Evolutionary conservation across 768 basidiomycete genomes (phyloP).

Genomic region (Mycena galericulata): DNA sequence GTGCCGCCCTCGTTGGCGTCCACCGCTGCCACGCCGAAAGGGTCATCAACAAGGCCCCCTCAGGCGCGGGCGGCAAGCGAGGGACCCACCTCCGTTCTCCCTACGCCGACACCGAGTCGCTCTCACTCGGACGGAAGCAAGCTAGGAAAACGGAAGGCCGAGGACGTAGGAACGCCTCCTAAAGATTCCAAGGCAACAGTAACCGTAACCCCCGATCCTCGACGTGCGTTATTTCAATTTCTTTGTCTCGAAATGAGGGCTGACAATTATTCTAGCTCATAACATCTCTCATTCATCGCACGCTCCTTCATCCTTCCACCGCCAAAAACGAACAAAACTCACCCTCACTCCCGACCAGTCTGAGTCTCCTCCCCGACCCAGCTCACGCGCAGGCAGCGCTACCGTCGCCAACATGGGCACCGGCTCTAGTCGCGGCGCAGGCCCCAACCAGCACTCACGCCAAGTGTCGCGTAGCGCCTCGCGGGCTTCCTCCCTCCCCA

Average conservation of each 20-base stretch:
- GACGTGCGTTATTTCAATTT: slow-evolving; percentile 22
- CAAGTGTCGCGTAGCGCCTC: slow-evolving; percentile 50
- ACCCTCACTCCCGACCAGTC: slow-evolving; percentile 56
- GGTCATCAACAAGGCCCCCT: neutral
- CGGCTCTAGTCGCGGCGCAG: slow-evolving; percentile 47
- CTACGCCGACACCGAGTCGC: slow-evolving; percentile 6
- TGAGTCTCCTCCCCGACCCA: slow-evolving; percentile 49
- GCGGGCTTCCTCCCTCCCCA: slow-evolving; percentile 79
- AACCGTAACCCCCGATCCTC: slow-evolving; percentile 11
- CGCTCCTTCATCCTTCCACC: slow-evolving; percentile 79
- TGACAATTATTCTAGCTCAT: neutral
- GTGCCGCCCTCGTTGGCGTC: slow-evolving; percentile 13
- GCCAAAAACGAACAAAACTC: slow-evolving; percentile 72
- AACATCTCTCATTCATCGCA: slow-evolving; percentile 65
- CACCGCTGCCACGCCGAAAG: slow-evolving; percentile 14
- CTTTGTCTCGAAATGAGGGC: neutral
- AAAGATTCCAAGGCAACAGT: slow-evolving; percentile 12
- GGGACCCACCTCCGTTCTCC: neutral
- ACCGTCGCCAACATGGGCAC: slow-evolving; percentile 45
- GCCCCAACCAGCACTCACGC: slow-evolving; percentile 32
- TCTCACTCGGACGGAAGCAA: neutral
- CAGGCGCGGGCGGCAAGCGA: slow-evolving; percentile 10
- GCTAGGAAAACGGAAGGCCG: slow-evolving; percentile 22
- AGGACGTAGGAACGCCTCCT: neutral
- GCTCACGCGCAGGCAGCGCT: slow-evolving; percentile 57